A percentile compares a stretch with the other conserved stretches of the same genome.
Evolutionary conservation across 2,329 filamentous ascomycete genomes (phyloP).

Genomic region (Albophoma yamanashiensis): DNA sequence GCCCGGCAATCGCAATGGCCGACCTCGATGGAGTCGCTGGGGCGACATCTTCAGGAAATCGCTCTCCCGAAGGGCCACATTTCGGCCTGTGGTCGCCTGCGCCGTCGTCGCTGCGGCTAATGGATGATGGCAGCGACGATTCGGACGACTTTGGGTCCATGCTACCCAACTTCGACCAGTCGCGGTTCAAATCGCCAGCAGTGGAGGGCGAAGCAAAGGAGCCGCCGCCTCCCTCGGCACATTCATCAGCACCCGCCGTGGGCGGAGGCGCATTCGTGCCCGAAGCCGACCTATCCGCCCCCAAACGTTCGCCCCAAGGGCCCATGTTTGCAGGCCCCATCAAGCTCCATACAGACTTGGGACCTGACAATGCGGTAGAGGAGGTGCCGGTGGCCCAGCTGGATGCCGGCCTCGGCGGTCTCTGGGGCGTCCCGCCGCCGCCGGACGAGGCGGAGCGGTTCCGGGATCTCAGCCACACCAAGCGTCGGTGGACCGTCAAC

Average conservation of each 20-base stretch:
- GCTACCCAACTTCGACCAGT: constrained; percentile 40
- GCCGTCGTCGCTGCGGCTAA: constrained; percentile 30
- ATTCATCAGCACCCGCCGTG: constrained; percentile 3
- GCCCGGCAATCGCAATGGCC: constrained; percentile 5
- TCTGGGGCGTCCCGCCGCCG: constrained; percentile 33
- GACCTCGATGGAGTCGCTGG: constrained; percentile 6
- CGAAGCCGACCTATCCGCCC: background rate
- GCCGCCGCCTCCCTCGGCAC: background rate
- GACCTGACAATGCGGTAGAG: constrained; percentile 17
- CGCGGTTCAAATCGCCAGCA: constrained; percentile 13
- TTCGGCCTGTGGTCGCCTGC: constrained; percentile 22
- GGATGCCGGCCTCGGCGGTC: constrained; percentile 28
- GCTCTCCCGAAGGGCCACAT: constrained; percentile 9
- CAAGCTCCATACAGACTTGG: constrained; percentile 21
- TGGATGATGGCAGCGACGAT: constrained; percentile 35
- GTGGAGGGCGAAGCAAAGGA: constrained; percentile 1
- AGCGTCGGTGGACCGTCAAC: constrained; percentile 46
- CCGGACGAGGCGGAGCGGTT: constrained; percentile 33
- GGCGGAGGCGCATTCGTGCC: constrained; percentile 1
- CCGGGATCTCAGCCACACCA: constrained; percentile 34
- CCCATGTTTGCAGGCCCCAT: constrained; percentile 24
- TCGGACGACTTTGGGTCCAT: constrained; percentile 38
- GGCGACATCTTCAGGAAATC: constrained; percentile 9
- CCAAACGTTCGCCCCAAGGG: constrained; percentile 11
- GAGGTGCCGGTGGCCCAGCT: constrained; percentile 22